These are phyloP conservation scores for Trichoderma lentiforme DNA, from an alignment of 2,329 filamentous ascomycete species.

Conservation along the genomic window DNA sequence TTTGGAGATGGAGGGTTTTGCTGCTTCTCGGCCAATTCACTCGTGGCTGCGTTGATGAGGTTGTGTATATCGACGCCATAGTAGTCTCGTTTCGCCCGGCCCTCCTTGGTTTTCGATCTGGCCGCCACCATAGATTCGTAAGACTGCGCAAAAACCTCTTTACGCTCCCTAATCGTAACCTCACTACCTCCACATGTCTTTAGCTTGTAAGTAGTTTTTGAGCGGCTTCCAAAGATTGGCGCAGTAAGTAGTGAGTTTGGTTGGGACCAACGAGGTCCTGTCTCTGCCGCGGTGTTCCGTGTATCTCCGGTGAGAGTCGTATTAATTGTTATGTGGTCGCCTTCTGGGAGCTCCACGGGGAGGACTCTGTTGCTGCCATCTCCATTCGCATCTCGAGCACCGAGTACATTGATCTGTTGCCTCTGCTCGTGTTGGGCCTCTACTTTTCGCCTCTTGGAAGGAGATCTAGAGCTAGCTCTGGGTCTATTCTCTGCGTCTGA, in stretches of 20 bases:
- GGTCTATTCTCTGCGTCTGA: constrained; percentile 20
- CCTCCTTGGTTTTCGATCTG: constrained; percentile 63
- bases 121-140: constrained; percentile 68
- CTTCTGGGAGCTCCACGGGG: neutral
- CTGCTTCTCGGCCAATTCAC: constrained; percentile 48
- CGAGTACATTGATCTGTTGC: neutral
- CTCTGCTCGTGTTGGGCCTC: constrained; percentile 23
- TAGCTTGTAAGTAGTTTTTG: constrained; percentile 38
- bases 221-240: constrained; percentile 27
- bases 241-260: constrained; percentile 28
- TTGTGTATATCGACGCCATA: constrained; percentile 92
- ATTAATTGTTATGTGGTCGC: neutral
- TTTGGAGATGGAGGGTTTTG: constrained; percentile 20
- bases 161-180: constrained; percentile 54
- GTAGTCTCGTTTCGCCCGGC: constrained; percentile 70
- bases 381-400: constrained; percentile 11
- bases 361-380: neutral
- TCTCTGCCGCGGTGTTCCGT: neutral
- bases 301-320: neutral
- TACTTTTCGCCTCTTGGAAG: constrained; percentile 34
- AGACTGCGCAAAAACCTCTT: constrained; percentile 43
- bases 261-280: constrained; percentile 22
- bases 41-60: constrained; percentile 68
- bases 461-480: constrained; percentile 19
- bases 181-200: constrained; percentile 57